Conservation (phyloP, 352 stramenopile genomes). For the Phytophthora lateralis region DNA sequence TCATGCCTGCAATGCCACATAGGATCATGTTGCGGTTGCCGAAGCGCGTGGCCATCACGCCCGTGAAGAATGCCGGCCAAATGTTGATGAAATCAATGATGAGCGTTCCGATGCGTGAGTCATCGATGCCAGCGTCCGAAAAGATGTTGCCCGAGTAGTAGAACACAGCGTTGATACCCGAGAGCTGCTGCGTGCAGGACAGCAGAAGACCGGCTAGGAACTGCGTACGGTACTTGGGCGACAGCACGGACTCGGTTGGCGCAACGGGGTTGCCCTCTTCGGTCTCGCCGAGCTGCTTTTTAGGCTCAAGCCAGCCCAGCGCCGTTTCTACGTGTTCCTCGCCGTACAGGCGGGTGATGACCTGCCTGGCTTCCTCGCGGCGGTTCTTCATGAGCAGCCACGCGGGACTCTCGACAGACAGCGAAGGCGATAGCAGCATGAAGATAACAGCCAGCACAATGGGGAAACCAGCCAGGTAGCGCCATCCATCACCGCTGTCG, state of each 20-base stretch:
- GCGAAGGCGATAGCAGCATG: slow-evolving; percentile 34
- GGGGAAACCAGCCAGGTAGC: slow-evolving; percentile 49
- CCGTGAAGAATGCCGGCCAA: slow-evolving; percentile 27
- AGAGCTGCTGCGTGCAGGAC: slow-evolving; percentile 24
- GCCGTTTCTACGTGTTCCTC: slow-evolving; percentile 15
- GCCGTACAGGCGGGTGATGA: slow-evolving; percentile 22
- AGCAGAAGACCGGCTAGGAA: slow-evolving; percentile 13
- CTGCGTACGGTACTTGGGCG: slow-evolving; percentile 15
- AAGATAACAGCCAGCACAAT: slow-evolving; percentile 43
- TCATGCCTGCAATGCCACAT: slow-evolving; percentile 17
- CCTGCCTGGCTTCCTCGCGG: slow-evolving; percentile 4
- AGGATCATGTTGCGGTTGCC: slow-evolving; percentile 29
- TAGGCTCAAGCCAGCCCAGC: slow-evolving; percentile 12
- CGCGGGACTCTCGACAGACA: slow-evolving; percentile 46
- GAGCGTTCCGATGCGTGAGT: slow-evolving; percentile 25
- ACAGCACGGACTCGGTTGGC: slow-evolving; percentile 5
- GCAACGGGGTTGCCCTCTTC: neutral
- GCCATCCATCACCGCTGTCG: slow-evolving; percentile 37
- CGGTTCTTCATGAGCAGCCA: slow-evolving; percentile 23
- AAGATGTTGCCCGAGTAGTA: slow-evolving; percentile 30
- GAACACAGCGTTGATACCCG: slow-evolving; percentile 27
- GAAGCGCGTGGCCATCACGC: slow-evolving; percentile 17
- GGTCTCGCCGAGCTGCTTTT: slow-evolving; percentile 1
- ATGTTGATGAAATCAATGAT: slow-evolving; percentile 36
- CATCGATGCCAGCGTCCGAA: slow-evolving; percentile 22